These are phyloP conservation scores for Aspergillus sclerotialis DNA, from an alignment of 2,329 filamentous ascomycete genomes.

Conservation along the genomic window DNA sequence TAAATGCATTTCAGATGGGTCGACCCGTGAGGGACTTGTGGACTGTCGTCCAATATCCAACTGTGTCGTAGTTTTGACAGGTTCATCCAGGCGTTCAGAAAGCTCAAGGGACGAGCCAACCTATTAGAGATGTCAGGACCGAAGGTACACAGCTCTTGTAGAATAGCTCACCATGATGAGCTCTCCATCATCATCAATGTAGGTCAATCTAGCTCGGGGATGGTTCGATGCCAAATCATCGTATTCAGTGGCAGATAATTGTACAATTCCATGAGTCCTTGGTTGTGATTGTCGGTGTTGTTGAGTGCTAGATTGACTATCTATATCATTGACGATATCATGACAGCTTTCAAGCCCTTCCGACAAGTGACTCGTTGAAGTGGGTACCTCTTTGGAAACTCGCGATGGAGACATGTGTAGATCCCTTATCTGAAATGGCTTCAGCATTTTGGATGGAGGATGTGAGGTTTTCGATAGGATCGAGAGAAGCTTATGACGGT, in stretches of 20 bases:
- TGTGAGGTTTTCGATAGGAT: too few relatives aligned
- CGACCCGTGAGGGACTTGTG: slow-evolving; percentile 3
- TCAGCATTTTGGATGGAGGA: slow-evolving; percentile 25
- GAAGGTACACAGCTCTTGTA: too few relatives aligned
- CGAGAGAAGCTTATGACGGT: too few relatives aligned
- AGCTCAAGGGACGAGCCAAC: slow-evolving; percentile 43
- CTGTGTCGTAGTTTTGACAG: slow-evolving; percentile 13
- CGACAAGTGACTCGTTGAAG: neutral
- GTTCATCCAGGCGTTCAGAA: slow-evolving; percentile 39
- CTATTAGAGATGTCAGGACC: too few relatives aligned
- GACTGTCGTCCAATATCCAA: slow-evolving; percentile 7
- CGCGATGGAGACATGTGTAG: slow-evolving; percentile 19
- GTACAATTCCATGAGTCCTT: slow-evolving; percentile 25
- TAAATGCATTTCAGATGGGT: slow-evolving; percentile 33
- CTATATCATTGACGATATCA: too few relatives aligned
- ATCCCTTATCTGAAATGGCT: slow-evolving; percentile 35
- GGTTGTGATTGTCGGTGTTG: neutral
- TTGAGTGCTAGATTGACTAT: too few relatives aligned
- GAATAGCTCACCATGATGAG: slow-evolving; percentile 38
- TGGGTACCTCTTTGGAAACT: slow-evolving; percentile 9
- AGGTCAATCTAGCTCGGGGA: slow-evolving; percentile 37
- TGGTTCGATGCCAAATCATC: slow-evolving; percentile 34
- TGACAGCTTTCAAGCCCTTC: neutral
- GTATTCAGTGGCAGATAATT: slow-evolving; percentile 36
- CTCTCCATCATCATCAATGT: slow-evolving; percentile 41